These are phyloP conservation scores for Ensete glaucum DNA, from an alignment of 176 grass and related monocot species.

Conservation along the genomic window DNA sequence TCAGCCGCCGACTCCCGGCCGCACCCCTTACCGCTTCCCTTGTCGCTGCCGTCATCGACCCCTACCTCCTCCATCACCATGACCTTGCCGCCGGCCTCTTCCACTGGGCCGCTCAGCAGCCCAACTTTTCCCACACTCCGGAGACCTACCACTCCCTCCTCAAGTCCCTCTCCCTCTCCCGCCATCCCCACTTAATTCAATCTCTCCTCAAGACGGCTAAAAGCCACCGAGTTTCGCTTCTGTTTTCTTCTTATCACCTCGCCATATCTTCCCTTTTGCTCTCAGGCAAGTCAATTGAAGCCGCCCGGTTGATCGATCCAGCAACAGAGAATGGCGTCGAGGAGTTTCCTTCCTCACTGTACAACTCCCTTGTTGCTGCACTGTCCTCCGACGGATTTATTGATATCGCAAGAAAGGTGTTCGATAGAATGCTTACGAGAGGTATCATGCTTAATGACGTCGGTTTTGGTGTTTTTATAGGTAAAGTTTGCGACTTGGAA, in stretches of 20 bases:
- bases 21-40: conserved; percentile 17
- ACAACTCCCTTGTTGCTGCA: conserved; percentile 46
- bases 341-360: conserved; percentile 27
- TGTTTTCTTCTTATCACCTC: conserved; percentile 9
- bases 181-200: conserved; percentile 1
- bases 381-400: conserved; percentile 29
- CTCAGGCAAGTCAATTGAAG: conserved; percentile 2
- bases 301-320: conserved; percentile 2
- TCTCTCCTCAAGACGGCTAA: conserved; percentile 7
- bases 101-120: conserved; percentile 29
- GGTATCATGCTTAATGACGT: conserved; percentile 27
- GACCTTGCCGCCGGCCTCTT: conserved; percentile 40
- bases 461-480: conserved; percentile 59
- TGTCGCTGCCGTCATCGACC: conserved; percentile 18
- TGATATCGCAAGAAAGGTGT: conserved; percentile 38
- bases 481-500: conserved; percentile 22
- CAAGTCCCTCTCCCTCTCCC: conserved; percentile 23
- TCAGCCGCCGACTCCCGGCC: conserved; percentile 17
- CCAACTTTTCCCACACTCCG: conserved; percentile 9
- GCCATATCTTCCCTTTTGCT: conserved; percentile 12
- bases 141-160: conserved; percentile 21
- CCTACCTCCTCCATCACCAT: conserved; percentile 35
- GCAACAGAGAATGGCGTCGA: not conserved
- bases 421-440: conserved; percentile 44
- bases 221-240: not conserved